A percentile compares a stretch with the other conserved stretches of the same genome.
These are phyloP conservation scores for Phytophthora hybrid DNA, from an alignment of 352 stramenopile genomes.

Conservation along the genomic window DNA sequence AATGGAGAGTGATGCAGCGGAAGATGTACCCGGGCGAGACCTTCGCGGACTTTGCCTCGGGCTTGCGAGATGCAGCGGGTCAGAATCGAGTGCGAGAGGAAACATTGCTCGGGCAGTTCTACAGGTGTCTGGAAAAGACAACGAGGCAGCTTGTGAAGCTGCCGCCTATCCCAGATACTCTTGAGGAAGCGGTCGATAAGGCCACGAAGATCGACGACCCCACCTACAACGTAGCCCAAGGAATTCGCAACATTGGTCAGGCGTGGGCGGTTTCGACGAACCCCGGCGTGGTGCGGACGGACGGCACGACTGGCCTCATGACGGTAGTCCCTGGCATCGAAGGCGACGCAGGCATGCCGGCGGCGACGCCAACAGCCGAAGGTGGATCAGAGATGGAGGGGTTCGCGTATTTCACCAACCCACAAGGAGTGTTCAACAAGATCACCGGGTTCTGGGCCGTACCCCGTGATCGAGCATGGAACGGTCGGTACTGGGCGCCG, in stretches of 20 bases:
- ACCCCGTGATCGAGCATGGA: background rate
- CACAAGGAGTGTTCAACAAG: background rate
- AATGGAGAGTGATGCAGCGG: slow-evolving; percentile 6
- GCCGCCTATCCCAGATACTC: background rate
- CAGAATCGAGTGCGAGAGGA: background rate
- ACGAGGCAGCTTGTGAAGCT: background rate
- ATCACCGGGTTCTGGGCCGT: background rate
- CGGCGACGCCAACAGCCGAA: background rate
- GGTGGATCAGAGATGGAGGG: background rate
- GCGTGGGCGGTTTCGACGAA: background rate
- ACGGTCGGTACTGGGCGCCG: background rate
- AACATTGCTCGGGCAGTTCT: slow-evolving; percentile 1
- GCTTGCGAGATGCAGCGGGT: background rate
- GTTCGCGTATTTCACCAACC: slow-evolving; percentile 2
- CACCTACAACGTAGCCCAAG: background rate
- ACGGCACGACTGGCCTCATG: background rate
- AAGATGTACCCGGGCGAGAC: background rate
- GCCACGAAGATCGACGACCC: slow-evolving; percentile 5
- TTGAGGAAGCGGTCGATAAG: slow-evolving; percentile 10
- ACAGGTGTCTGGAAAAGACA: slow-evolving; percentile 3
- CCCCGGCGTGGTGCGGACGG: background rate
- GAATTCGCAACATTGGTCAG: slow-evolving; percentile 8
- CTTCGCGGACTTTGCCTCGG: slow-evolving; percentile 11
- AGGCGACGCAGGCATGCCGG: background rate
- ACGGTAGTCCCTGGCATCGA: background rate